Conservation (phyloP, 2,329 filamentous ascomycete genomes). For the Diaporthe eres region DNA sequence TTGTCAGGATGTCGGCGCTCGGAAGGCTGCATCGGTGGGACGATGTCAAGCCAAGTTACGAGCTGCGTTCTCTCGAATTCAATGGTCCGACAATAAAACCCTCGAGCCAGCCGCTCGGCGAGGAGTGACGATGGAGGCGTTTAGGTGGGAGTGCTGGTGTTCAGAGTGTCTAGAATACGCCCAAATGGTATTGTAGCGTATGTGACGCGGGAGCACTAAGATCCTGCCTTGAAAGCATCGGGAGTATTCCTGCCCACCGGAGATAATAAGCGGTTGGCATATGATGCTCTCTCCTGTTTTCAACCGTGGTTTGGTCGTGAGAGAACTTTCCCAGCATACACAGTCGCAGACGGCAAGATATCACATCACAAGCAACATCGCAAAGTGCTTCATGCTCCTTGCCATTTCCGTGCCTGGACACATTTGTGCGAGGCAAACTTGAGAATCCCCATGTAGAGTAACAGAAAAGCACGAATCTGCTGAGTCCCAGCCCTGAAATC, state of each 20-base stretch:
- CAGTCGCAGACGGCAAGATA: background rate
- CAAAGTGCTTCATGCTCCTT: background rate
- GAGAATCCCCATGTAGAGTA: background rate
- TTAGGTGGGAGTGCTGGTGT: background rate
- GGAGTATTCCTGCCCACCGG: background rate
- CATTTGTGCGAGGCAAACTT: background rate
- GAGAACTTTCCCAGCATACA: background rate
- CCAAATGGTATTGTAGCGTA: background rate
- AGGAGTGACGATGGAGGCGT: background rate
- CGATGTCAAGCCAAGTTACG: constrained; percentile 15
- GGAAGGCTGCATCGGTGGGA: background rate
- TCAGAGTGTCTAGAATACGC: background rate
- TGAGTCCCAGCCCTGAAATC: background rate
- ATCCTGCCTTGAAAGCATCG: too few relatives aligned
- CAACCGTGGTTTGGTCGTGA: background rate
- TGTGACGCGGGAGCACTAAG: too few relatives aligned
- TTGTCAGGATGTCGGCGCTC: background rate
- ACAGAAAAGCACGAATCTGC: background rate
- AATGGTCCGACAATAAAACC: background rate
- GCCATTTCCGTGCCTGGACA: background rate
- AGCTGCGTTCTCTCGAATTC: constrained; percentile 13
- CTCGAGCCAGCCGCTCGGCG: background rate
- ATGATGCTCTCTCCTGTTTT: background rate
- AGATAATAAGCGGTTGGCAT: background rate
- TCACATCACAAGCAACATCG: background rate